Conservation (phyloP, 768 basidiomycete species). For the Leccinum sublutescens region DNA sequence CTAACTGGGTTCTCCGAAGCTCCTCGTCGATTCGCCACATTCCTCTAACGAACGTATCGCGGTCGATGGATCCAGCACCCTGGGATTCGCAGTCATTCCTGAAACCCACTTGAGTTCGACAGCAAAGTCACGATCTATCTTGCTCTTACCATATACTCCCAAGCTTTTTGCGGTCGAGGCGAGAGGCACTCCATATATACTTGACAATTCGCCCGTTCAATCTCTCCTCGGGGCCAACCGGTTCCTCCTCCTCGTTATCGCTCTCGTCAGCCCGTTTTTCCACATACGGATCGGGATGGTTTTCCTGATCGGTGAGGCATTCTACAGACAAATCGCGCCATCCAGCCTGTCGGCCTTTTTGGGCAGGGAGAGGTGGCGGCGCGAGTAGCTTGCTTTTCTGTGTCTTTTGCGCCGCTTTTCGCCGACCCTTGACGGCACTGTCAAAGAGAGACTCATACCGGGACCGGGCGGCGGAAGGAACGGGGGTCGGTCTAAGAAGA, state of each 20-base stretch:
- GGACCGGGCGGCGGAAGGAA: conserved; percentile 59
- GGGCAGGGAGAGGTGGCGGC: conserved; percentile 37
- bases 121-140: background rate
- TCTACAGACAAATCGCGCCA: conserved; percentile 77
- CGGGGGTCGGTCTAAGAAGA: conserved; percentile 57
- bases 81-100: conserved; percentile 73
- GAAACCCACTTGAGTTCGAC: conserved; percentile 3
- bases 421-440: conserved; percentile 52
- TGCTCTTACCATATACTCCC: conserved; percentile 62
- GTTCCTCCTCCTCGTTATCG: conserved; percentile 17
- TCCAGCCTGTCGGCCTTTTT: conserved; percentile 55
- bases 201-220: conserved; percentile 58
- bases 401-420: conserved; percentile 36
- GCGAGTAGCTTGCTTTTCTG: conserved; percentile 30
- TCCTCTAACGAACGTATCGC: conserved; percentile 67
- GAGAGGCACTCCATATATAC: conserved; percentile 62
- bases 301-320: conserved; percentile 49
- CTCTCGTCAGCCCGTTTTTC: conserved; percentile 14
- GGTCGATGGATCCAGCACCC: conserved; percentile 54
- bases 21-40: conserved; percentile 91
- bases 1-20: conserved; percentile 56
- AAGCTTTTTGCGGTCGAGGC: conserved; percentile 51
- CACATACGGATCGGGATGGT: conserved; percentile 19
- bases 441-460: conserved; percentile 71
- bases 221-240: conserved; percentile 43